Evolutionary conservation across 768 basidiomycete genomes (phyloP), one percentile per base, ranked within the genome.

Genomic region (Austroboletus festivus): DNA sequence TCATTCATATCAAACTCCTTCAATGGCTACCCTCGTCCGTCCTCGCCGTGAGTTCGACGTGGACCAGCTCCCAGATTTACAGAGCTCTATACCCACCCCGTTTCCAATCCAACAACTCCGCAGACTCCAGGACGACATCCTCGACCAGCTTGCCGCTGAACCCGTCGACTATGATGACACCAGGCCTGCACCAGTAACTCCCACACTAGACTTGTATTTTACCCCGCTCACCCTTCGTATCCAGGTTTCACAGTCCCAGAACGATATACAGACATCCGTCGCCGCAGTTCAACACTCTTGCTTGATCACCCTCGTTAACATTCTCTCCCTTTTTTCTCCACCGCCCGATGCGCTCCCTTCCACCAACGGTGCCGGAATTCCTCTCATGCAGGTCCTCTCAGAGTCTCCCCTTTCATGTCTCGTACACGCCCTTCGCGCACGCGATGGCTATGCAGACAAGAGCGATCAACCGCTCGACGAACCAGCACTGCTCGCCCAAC

Each of bases 211-310:
- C 12, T 1, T 3, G 15, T 20, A 16, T n/a, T 12, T 42, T 28
- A 16, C 5, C 35, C 42, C 4, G 6, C 30, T 58, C 24, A 50
- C 7, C 20, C n/a, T n/a, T 21, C 38, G 22, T n/a, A n/a, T 18
- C 5, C 42, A 56, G 48, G 48, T 47, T 23, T 24, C 42, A n/a
- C 47, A 47, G 43, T 30, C 54, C 33, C 60, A 85, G 80, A 74
- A 73, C 52, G 81, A 86, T 54, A 69, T 89, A 30, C 70, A 84
- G 56, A 80, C 85, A 9, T 89, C 87, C n/a, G 83, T 92, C 54
- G 71, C 76, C 13, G 75, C 78, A 47, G 86, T 91, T 26, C 83
- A 89, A 57, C 77, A 75, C 50, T 86, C 86, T 16, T 89, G 86
- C 62, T 59, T 91, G 21, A 82, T 82, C 72, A 86, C 85, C 2